Evolutionary conservation across 225 moss, liverwort and hornwort genomes (phyloP).

Genomic region (Pleurozium schreberi): DNA sequence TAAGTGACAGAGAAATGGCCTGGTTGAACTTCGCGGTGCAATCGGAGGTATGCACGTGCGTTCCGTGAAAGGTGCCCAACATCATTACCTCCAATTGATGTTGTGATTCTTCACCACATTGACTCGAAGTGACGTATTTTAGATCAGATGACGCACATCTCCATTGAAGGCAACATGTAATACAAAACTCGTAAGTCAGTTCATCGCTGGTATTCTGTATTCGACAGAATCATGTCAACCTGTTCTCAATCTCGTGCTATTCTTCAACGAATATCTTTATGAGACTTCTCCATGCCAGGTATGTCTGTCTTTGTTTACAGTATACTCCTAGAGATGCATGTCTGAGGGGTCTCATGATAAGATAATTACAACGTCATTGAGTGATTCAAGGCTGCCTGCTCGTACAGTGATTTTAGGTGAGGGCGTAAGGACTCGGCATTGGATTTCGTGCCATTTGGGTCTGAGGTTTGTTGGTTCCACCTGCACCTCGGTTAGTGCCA

Average conservation of each 20-base stretch:
- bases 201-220: not conserved
- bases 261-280: not conserved
- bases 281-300: not conserved
- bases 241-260: not conserved
- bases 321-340: not conserved
- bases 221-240: not conserved
- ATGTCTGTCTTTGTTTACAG: not conserved
- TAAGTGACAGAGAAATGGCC: not conserved
- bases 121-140: not conserved
- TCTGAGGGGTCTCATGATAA: not conserved
- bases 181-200: not conserved
- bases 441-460: constrained; percentile 39
- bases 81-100: not conserved
- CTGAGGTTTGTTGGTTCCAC: constrained; percentile 24
- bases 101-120: not conserved
- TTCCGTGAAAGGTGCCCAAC: not conserved
- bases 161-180: not conserved
- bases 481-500: constrained; percentile 17
- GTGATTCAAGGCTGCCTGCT: not conserved
- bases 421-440: constrained; percentile 32
- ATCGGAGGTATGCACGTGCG: not conserved
- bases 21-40: not conserved
- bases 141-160: not conserved
- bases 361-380: not conserved
- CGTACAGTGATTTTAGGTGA: not conserved